phyloP scores from a whole-genome alignment of 1,139 yeast genomes.

The Pichia sp. region DNA sequence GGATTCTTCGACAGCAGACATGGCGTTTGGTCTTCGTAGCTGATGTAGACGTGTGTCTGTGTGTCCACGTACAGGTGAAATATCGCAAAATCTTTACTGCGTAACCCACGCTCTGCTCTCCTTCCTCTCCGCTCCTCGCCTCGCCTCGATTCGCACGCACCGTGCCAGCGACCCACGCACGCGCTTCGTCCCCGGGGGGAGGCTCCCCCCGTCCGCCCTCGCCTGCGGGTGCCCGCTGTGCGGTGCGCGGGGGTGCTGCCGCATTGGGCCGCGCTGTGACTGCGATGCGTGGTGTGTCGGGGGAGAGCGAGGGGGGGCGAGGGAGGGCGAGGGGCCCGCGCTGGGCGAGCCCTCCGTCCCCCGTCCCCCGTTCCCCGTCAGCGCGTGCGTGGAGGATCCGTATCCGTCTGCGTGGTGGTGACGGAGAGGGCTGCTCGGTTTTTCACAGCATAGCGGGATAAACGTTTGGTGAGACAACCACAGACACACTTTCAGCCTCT shows the following conservation, averaged over 20 bases:
- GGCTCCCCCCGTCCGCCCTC: too few relatives aligned
- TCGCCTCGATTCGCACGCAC: neutral
- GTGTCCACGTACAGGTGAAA: neutral
- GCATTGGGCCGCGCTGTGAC: neutral
- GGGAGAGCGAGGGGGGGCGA: neutral
- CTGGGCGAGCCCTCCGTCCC: too few relatives aligned
- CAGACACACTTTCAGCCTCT: neutral
- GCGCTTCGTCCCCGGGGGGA: too few relatives aligned
- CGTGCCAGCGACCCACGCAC: neutral
- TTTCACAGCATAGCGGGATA: neutral
- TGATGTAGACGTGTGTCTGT: neutral
- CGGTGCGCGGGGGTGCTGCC: neutral
- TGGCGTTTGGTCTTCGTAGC: conserved; percentile 8
- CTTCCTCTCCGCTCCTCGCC: conserved; percentile 2
- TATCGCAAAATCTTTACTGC: conserved; percentile 1
- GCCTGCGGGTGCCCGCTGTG: neutral
- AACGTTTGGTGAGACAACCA: too few relatives aligned
- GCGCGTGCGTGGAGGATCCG: too few relatives aligned
- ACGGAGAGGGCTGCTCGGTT: neutral
- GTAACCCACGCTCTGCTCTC: too few relatives aligned
- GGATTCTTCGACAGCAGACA: conserved; percentile 16
- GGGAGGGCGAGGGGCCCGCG: too few relatives aligned
- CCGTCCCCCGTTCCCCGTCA: too few relatives aligned
- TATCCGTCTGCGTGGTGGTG: neutral
- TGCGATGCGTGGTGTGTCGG: neutral